Evolutionary conservation across 83 land plant genomes (phyloP), one percentile per base, ranked within the genome.

Genomic region (Larix sibirica): DNA sequence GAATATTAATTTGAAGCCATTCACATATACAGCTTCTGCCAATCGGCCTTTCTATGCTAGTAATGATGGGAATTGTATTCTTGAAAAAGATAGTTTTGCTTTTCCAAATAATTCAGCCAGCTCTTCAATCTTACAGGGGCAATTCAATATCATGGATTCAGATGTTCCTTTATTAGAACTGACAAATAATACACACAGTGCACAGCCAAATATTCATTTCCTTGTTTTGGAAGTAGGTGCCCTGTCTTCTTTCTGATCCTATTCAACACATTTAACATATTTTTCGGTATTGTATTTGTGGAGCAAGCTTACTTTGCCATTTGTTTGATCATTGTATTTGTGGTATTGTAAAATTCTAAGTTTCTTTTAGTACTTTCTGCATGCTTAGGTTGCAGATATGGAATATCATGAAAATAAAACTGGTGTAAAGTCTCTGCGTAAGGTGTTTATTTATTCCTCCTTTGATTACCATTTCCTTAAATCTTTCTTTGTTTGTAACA

Each of bases 161-260:
- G 44, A 62, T 62, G 21, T 79, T 36, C 20, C 54, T 58, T 79
- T 82, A 23, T 13, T 74, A 42, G n/a, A 82, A 56, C 23, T 18
- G 28, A 0, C 36, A n/a, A 42, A 50, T 56, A 73, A 73, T 6
- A 80, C 7, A 5, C 74, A 69, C 31, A 18, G 73, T 6, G 50
- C 7, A 6, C 77, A 80, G 8, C 77, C 54, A 84, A 80, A 71
- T 10, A 84, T 87, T 62, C 87, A 87, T 81, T 87, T 84, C 50
- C 83, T 87, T 80, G 89, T 87, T 62, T 73, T 87, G 16, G 89
- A 87, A 82, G 89, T 86, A 79, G n/a, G 86, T 64, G 26, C 18
- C 28, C 47, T 9, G 81, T 47, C 58, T 56, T 82, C 24, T 20
- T 81, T 79, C 83, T 38, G 70, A 81, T 44, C 24, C 28, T 20